Base-by-base conservation (phyloP, 371 early-diverging fungal species). In the Mucor velutinosus region DNA sequence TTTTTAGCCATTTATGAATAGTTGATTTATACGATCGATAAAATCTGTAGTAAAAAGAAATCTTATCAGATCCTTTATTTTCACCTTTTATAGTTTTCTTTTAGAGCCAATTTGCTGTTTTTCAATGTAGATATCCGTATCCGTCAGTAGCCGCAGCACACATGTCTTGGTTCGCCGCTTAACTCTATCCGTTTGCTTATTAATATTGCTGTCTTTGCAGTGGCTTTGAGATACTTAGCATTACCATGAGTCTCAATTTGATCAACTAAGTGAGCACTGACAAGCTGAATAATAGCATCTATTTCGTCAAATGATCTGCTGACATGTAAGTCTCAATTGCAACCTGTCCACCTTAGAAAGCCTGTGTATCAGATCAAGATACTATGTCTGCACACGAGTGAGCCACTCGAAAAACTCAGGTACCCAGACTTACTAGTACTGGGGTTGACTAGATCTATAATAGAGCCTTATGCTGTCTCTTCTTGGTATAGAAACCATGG, bases 1-100 rank as follows among this genome's bases (percentile, higher is more conserved):
- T 83, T 83, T 71, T 72, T 83, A n/a, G 74, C 78, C 83, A 83
- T 83, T 43, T 49, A 58, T 29, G 15, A 15, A 2, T 21, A 14
- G 15, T 17, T 15, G 41, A 41, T 41, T 37, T 51, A 8, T 32
- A 57, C 23, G 14, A 23, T 29, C 41, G 47, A 35, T 41, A n/a
- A 32, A 30, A 23, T 19, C 15, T 19, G n/a, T 11, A 10, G 7
- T 17, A 15, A 21, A 30, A 64, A 29, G 43, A 58, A 58, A 15
- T 19, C 15, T 66, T 66, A 60, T 66, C 60, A 65, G 65, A 65
- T 65, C 51, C 37, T 58, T 64, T 39, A 19, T 51, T 25, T 14
- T 33, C 57, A n/a, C 10, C 32, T 57, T 57, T n/a, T 57, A 57
- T 57, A 33, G 7, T 12, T 57, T 57, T 57, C 5, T 29, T 57